Evolutionary conservation across 306 rosid species (phyloP), one percentile per base, ranked within the genome.

Genomic region (Dryas octopetala): DNA sequence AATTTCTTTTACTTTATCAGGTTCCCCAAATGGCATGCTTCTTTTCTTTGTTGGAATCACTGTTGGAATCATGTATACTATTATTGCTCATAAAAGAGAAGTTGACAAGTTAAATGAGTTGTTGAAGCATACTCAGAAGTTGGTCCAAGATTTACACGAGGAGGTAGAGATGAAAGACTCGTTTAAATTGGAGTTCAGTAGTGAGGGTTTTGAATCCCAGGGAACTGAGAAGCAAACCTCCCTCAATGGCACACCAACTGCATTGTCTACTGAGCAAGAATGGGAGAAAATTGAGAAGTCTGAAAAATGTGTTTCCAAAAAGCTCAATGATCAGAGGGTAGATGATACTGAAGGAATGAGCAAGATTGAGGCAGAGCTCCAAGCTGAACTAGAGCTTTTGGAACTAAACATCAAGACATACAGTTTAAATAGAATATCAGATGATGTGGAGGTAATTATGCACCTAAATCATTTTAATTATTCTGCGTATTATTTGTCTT

Each of bases 21-120:
- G 43, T 53, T 70, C 52, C 38, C 6, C 1, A 58, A 54, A 70
- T 40, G 52, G 63, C 40, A 55, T 54, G 62, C 6, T 41, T 43
- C 52, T 70, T 17, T 70, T 54, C 53, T 41, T 40, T 11, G 32
- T 70, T 16, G 75, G 64, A 13, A 19, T 70, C 50, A 54, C 52
- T 17, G 4, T 70, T 40, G 64, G 75, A 38, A 44, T 55, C 12
- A 40, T 54, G 23, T 6, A 9, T 7, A 12, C n/a, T 9, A 70
- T n/a, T 10, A 17, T 44, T 41, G 64, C 52, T 41, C 26, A 1
- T 41, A 54, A 41, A 54, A 70, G 52, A 16, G 64, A 54, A 53
- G 48, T 70, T 57, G 51, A 53, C 38, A 70, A 70, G 64, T 55
- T 70, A 57, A 70, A 70, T n/a, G 75, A 70, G 75, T 13, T 16